Conservation (phyloP, 164 flowering plant species). For the Vitis vinifera region DNA sequence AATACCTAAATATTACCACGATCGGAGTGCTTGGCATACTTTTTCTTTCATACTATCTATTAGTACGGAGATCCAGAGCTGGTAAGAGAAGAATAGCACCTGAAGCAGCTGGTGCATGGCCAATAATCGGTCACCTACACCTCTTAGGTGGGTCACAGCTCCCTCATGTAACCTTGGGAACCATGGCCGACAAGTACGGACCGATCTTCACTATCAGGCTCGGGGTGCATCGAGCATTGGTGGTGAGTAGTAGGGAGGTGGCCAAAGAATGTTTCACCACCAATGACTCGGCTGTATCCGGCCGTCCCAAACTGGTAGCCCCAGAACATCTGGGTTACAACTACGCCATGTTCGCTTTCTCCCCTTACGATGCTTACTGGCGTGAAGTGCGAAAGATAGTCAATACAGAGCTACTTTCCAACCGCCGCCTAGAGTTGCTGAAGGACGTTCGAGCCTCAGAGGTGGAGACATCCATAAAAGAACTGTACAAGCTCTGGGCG, state of each 20-base stretch:
- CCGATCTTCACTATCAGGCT: constrained; percentile 12
- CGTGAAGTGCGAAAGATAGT: constrained; percentile 14
- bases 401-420: constrained; percentile 18
- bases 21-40: too few species aligned
- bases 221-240: constrained; percentile 6
- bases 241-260: constrained; percentile 15
- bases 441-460: constrained; percentile 10
- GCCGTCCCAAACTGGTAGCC: constrained; percentile 2
- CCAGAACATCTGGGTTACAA: constrained; percentile 4
- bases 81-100: not conserved
- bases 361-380: constrained; percentile 16
- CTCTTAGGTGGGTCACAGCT: not conserved
- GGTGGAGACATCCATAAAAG: constrained; percentile 8
- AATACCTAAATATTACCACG: too few species aligned
- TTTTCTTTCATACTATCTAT: too few species aligned
- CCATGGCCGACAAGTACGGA: constrained; percentile 20
- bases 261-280: constrained; percentile 14
- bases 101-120: constrained; percentile 14
- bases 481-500: constrained; percentile 11
- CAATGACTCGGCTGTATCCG: constrained; percentile 4
- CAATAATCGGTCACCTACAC: constrained; percentile 20
- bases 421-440: constrained; percentile 10
- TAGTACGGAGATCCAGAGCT: too few species aligned
- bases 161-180: not conserved
- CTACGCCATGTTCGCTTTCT: constrained; percentile 8